Percentiles rank a stretch among this genome's conserved stretches.
phyloP scores from a whole-genome alignment of 352 stramenopile genomes.

The Globisporangium acanthophoron region DNA sequence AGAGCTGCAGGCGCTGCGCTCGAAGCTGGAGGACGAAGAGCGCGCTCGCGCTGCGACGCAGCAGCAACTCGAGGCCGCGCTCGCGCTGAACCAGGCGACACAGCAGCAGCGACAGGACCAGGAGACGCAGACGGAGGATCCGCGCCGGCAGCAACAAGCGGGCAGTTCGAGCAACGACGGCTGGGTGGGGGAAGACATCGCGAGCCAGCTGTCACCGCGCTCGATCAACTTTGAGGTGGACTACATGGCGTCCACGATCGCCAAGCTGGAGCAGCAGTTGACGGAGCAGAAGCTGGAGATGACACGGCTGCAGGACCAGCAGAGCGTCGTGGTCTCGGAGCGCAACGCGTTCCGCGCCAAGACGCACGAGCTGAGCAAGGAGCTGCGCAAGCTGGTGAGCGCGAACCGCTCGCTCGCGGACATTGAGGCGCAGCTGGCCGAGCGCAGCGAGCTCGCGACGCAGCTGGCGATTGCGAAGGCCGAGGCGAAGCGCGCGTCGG shows the following conservation, averaged over 20 bases:
- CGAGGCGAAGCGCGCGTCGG: conserved; percentile 39
- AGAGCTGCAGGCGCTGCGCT: conserved; percentile 39
- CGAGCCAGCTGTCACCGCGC: conserved; percentile 24
- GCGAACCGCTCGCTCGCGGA: conserved; percentile 45
- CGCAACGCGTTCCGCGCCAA: conserved; percentile 59
- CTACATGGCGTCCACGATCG: conserved; percentile 20
- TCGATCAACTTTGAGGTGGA: conserved; percentile 21
- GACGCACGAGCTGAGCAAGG: conserved; percentile 40
- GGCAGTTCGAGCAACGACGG: conserved; percentile 8
- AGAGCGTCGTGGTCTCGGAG: conserved; percentile 35
- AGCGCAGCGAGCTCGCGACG: conserved; percentile 44
- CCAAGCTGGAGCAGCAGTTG: conserved; percentile 40
- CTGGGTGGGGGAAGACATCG: conserved; percentile 12
- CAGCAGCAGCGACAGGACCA: conserved; percentile 19
- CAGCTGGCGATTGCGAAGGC: conserved; percentile 51
- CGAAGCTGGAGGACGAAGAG: conserved; percentile 50
- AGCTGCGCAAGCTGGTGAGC: conserved; percentile 53
- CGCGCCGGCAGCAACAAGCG: conserved; percentile 5
- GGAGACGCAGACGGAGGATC: conserved; percentile 45
- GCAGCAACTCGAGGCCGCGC: conserved; percentile 33
- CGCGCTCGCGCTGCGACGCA: conserved; percentile 26
- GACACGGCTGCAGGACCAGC: conserved; percentile 25
- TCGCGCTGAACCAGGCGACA: neutral
- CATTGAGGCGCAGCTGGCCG: conserved; percentile 47
- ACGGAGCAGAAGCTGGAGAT: conserved; percentile 21